Conservation (phyloP, 768 basidiomycete species). For the Termitomyces sp. region DNA sequence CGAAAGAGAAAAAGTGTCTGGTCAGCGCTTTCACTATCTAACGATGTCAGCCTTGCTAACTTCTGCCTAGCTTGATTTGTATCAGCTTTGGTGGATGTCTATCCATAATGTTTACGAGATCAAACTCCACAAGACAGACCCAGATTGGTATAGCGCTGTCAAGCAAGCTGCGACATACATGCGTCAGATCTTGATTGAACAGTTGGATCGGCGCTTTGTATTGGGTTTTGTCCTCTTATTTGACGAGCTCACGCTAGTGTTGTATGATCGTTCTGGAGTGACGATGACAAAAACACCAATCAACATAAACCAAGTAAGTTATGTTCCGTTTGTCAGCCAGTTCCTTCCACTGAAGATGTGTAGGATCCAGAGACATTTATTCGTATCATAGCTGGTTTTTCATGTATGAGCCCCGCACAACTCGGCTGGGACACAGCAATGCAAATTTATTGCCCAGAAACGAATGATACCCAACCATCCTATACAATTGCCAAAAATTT, state of each 20-base stretch:
- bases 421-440: slow-evolving; percentile 10
- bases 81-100: too few relatives aligned
- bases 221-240: slow-evolving; percentile 3
- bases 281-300: slow-evolving; percentile 4
- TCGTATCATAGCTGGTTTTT: not conserved
- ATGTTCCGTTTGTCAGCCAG: not conserved
- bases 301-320: slow-evolving; percentile 5
- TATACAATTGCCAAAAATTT: not conserved
- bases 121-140: not conserved
- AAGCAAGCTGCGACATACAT: slow-evolving; percentile 4
- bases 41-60: too few relatives aligned
- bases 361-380: slow-evolving; percentile 1
- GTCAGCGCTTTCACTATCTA: too few relatives aligned
- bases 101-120: not conserved
- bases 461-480: not conserved
- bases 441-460: slow-evolving; percentile 2
- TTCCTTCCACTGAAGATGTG: not conserved
- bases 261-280: slow-evolving; percentile 9
- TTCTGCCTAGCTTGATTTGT: too few relatives aligned
- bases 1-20: too few relatives aligned
- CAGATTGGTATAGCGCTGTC: not conserved
- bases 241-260: slow-evolving; percentile 3
- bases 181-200: slow-evolving; percentile 10
- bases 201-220: slow-evolving; percentile 8
- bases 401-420: not conserved